These are phyloP conservation scores for Quaeritorhiza haematococci DNA, from an alignment of 371 early-diverging fungal species.

Conservation along the genomic window DNA sequence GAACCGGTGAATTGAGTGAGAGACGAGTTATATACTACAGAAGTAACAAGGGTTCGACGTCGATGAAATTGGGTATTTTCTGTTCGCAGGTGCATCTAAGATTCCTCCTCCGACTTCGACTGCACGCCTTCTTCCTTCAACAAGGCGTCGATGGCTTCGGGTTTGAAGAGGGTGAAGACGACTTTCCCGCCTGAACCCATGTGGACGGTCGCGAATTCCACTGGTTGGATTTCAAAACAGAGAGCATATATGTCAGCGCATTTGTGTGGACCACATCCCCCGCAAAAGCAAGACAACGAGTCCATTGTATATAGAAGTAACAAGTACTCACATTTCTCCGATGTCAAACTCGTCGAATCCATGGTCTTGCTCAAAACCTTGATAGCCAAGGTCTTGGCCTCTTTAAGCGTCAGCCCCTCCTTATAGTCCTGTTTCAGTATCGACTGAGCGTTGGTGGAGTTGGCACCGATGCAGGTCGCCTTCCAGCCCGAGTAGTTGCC, in stretches of 20 bases:
- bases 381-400: constrained; percentile 82
- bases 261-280: neutral
- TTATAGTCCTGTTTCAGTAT: constrained; percentile 94
- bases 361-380: constrained; percentile 94
- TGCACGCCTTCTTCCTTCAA: constrained; percentile 61
- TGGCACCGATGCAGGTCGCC: constrained; percentile 96
- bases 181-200: constrained; percentile 43
- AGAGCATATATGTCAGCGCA: neutral
- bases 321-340: constrained; percentile 76
- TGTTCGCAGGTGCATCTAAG: no score
- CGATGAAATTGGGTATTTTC: no score
- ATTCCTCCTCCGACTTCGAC: constrained; percentile 31
- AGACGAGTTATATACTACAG: no score
- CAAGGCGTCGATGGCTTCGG: constrained; percentile 71
- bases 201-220: constrained; percentile 78
- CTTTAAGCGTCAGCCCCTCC: constrained; percentile 74
- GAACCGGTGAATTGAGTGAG: no score
- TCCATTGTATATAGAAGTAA: neutral
- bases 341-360: constrained; percentile 82
- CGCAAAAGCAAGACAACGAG: neutral
- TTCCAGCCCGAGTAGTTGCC: constrained; percentile 99
- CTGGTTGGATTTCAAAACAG: constrained; percentile 23
- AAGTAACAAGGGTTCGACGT: no score
- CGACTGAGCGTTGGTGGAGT: constrained; percentile 83
- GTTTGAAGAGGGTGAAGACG: constrained; percentile 62